Base-by-base conservation (phyloP, 2,329 filamentous ascomycete species). In the Fusarium cicatricum region DNA sequence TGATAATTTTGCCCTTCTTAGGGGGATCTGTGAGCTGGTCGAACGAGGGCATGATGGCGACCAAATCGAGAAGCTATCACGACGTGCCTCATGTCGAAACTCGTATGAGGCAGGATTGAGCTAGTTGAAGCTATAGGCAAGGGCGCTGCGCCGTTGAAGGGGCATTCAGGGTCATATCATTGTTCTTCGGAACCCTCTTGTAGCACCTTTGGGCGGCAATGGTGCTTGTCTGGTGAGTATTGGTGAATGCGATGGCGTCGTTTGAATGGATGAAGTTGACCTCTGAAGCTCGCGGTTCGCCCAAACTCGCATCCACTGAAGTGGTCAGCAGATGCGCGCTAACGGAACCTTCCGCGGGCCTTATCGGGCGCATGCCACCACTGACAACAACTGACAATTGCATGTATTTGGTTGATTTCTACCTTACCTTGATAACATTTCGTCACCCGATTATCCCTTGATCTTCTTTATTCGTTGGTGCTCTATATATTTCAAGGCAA, bases 1-100 rank as follows among this genome's bases (percentile, higher is more conserved):
- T 85, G 65, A 88, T 83, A 29, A 77, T 72, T 71, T 86, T 87
- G 17, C 77, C 80, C 74, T 84, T 86, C 68, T 82, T 85, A 28
- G 79, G 76, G 36, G 75, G 70, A 47, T 82, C 79, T 44, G 71
- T 41, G 39, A 72, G 70, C 64, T 78, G 76, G 64, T 80, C 77
- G 61, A 80, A 81, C 31, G 77, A 76, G 64, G 80, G 79, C 82
- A 85, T 85, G 56, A 43, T 77, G 57, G 50, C 49, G 63, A 36
- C 48, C 55, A 39, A 59, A 55, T 58, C 40, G 44, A 55, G 53
- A 54, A 53, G 46, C 39, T 61, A 54, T 61, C 58, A 53, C 62
- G 57, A 49, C 50, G 55, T 58, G 58, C 64, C 41, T 67, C 66
- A 69, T 69, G 43, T 65, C 65, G 53, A 34, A 57, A 52, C 48